Evolutionary conservation across 208 protist genomes (phyloP), one percentile per base, ranked within the genome.

Genomic region (Leishmania arabica): DNA sequence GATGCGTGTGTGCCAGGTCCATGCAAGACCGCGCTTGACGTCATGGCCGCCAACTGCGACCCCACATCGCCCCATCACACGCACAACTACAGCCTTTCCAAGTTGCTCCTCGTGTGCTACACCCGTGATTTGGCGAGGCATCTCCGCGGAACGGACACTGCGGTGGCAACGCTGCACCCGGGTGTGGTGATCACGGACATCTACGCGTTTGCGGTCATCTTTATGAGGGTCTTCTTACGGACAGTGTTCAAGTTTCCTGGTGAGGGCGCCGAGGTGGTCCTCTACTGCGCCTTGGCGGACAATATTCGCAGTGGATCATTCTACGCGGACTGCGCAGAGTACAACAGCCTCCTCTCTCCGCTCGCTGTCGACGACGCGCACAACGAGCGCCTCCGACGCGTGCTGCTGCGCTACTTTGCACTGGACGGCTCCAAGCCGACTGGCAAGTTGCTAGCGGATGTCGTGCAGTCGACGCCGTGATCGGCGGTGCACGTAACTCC

Each of bases 61-160:
- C 86, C 82, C 0, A 31, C 69, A 37, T 86, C 82, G 31, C 80
- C 81, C 19, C 49, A 85, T 19, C 72, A 87, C 56, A 87, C 84
- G 24, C 83, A 75, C 66, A 92, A 88, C 77, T 92, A 90, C 83
- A 87, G 86, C 47, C 85, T 92, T 24, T 92, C 86, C 3, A 92
- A 90, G 81, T 79, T 92, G 45, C 84, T 90, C 51, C 56, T 92
- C n/a, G 77, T 92, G 42, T 88, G 84, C 82, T 92, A 92, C 84
- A 90, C 86, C 9, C 77, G 86, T 56, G 89, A 90, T 70, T 79
- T 90, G 19, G 89, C 86, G 31, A 60, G 77, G 21, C 86, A 86
- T 1, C 82, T 92, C 70, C 78, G 73, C 37, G 84, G 81, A 19
- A 87, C 78, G 9, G 64, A 74, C 19, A 86, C 89, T 19, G 83